Percentiles rank a stretch among this genome's conserved stretches.
Evolutionary conservation across 176 grass and related monocot genomes (phyloP).

Genomic region (Tuctoria greenei): DNA sequence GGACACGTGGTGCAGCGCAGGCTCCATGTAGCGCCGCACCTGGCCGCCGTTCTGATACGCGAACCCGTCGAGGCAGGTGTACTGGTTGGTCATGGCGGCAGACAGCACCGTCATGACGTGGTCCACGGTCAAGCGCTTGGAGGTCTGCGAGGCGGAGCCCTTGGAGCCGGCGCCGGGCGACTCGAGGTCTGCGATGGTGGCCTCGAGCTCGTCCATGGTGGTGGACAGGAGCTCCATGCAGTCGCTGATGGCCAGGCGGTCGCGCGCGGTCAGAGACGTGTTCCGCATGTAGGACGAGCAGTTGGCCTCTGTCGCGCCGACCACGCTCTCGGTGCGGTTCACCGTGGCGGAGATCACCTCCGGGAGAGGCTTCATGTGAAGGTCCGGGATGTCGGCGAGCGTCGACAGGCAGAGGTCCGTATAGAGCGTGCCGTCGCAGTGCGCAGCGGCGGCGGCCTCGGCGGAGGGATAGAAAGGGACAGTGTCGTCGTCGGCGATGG

Average conservation of each 20-base stretch:
- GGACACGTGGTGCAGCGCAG: conserved; percentile 38
- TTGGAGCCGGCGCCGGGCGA: not conserved
- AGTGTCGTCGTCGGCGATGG: not conserved
- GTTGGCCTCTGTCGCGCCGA: conserved; percentile 42
- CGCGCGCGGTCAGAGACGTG: conserved; percentile 19
- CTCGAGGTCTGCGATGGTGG: conserved; percentile 37
- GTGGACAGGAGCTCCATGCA: conserved; percentile 64
- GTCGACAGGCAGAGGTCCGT: conserved; percentile 64
- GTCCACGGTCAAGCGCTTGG: conserved; percentile 1
- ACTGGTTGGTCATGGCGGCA: conserved; percentile 83
- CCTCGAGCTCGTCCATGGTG: conserved; percentile 62
- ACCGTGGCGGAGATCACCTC: conserved; percentile 53
- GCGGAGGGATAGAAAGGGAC: conserved; percentile 40
- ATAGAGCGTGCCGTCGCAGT: conserved; percentile 82
- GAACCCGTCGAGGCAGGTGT: conserved; percentile 82
- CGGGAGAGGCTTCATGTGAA: conserved; percentile 54
- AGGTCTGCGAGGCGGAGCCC: not conserved
- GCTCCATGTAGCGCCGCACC: conserved; percentile 51
- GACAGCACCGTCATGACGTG: conserved; percentile 73
- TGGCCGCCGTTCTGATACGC: conserved; percentile 36
- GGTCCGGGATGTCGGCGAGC: conserved; percentile 53
- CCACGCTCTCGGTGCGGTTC: conserved; percentile 52
- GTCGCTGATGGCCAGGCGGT: conserved; percentile 59
- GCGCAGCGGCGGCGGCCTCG: conserved; percentile 38
- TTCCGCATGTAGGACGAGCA: conserved; percentile 51